A percentile compares a stretch with the other conserved stretches of the same genome.
Conservation (phyloP, 768 basidiomycete species). For the Termitomyces sp. region DNA sequence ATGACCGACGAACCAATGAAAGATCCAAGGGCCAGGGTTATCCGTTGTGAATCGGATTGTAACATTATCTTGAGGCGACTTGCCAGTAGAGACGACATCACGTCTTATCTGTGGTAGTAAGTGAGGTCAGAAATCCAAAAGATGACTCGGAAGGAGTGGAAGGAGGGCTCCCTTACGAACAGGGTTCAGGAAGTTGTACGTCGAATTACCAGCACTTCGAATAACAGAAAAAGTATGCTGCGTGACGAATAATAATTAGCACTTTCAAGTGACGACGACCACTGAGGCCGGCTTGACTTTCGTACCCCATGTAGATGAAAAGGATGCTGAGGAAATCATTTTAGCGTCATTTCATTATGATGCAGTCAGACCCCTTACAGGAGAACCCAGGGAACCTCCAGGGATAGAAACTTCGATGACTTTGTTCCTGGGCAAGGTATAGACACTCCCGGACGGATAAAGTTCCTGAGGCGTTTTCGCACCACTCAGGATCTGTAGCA, state of each 20-base stretch:
- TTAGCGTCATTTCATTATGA: neutral
- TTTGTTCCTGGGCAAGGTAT: slow-evolving; percentile 38
- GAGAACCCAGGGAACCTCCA: slow-evolving; percentile 26
- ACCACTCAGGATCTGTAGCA: slow-evolving; percentile 57
- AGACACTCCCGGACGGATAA: slow-evolving; percentile 41
- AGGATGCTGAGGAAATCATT: neutral
- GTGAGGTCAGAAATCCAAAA: neutral
- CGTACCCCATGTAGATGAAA: slow-evolving; percentile 1
- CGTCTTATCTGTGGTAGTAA: slow-evolving; percentile 11
- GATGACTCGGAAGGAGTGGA: fast-evolving
- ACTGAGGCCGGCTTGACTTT: neutral
- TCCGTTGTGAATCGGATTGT: slow-evolving; percentile 47
- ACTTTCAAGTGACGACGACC: neutral
- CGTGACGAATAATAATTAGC: neutral
- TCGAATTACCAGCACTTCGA: slow-evolving; percentile 25
- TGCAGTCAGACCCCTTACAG: slow-evolving; percentile 11
- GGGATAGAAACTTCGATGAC: slow-evolving; percentile 39
- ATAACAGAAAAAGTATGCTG: slow-evolving; percentile 35
- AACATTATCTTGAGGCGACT: slow-evolving; percentile 25
- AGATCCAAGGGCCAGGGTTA: slow-evolving; percentile 46
- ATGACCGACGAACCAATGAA: slow-evolving; percentile 34
- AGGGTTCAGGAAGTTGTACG: slow-evolving; percentile 21
- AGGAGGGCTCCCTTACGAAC: neutral
- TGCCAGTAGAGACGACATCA: slow-evolving; percentile 29
- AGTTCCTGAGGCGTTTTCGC: slow-evolving; percentile 40